Evolutionary conservation across 2,329 filamentous ascomycete species (phyloP), one percentile per base, ranked within the genome.

Genomic region (Nigrospora oryzae): DNA sequence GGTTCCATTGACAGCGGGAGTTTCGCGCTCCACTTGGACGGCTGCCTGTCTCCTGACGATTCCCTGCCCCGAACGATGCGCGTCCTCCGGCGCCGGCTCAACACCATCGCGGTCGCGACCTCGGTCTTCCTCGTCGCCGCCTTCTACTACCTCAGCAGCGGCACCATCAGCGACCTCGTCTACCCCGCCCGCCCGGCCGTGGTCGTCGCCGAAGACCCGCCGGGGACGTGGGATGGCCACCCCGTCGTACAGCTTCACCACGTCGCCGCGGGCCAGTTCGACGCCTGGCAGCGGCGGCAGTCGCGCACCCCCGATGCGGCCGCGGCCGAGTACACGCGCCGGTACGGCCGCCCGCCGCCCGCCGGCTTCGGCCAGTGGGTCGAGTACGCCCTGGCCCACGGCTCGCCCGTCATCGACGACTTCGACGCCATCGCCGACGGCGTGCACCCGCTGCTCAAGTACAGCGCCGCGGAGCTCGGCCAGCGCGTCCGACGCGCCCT

Each of bases 401-500:
- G 64, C 3, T 73, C 70, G 0, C 59, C 60, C 0, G 61, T 75
- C n/a, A 71, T 75, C 31, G 71, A 75, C 46, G 67, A 75, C 3
- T 75, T 71, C 30, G 68, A 76, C 36, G 58, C 53, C 1, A 69
- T 77, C 3, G 54, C 64, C 35, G 46, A 66, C 0, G 48, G 56
- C 0, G 49, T 77, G 1, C 52, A 56, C 0, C 72, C 70, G 0
- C 69, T 75, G 33, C 59, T 62, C 44, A 58, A 48, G 4, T 23
- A 71, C 0, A 65, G 61, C 28, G 69, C 66, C 0, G 47, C 51
- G 1, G 57, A 67, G 12, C 43, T 69, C 3, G n/a, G 35, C 0
- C 38, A 56, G 3, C 46, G 53, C 1, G 65, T 69, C 49, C 34
- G 40, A 7, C 37, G 51, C 1, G 53, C 57, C 0, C 50, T 60